Base-by-base conservation (phyloP, 768 basidiomycete species). In the Pulveroboletus sp. region DNA sequence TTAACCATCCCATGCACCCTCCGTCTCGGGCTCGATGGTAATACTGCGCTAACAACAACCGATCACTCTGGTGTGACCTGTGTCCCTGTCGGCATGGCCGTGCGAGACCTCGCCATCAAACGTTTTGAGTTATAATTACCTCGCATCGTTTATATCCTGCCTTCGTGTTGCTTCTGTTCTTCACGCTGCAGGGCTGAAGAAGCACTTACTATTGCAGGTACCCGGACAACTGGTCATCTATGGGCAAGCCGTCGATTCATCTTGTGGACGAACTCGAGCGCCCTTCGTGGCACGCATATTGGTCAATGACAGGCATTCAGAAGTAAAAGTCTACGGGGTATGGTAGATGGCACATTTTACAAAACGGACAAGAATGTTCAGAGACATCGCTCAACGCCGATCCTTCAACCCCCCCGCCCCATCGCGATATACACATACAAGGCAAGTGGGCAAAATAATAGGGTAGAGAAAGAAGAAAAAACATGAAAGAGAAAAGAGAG, bases 241-340 rank as follows among this genome's bases (percentile, higher is more conserved):
- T 14, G 5, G 8, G 32, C 32, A 33, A 33, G 32, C 32, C 12
- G 6, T 33, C 32, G 14, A 14, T 32, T 8, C 10, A 32, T 32
- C 32, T 32, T 11, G 9, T 12, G 8, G 27, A 32, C 32, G 14
- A 14, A 6, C 14, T 33, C 2, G 32, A 15, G 15, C 14, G 14
- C 6, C n/a, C 15, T 27, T 42, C 11, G 5, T 26, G 8, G 5
- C 14, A 43, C 12, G 9, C 10, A 6, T 12, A n/a, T 12, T 39
- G 17, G 44, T 41, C 54, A 24, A 21, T n/a, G 10, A 41, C 18
- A 21, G 17, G 35, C 11, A 40, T 37, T 51, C 33, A 18, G 41
- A 39, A 36, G 47, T 42, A 40, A 10, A 40, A 28, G 51, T 64
- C 63, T 64, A 64, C 55, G 45, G 63, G 63, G 63, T 64, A 66